Conservation (phyloP, 2,329 filamentous ascomycete species). For the Trichoderma arundinaceum region DNA sequence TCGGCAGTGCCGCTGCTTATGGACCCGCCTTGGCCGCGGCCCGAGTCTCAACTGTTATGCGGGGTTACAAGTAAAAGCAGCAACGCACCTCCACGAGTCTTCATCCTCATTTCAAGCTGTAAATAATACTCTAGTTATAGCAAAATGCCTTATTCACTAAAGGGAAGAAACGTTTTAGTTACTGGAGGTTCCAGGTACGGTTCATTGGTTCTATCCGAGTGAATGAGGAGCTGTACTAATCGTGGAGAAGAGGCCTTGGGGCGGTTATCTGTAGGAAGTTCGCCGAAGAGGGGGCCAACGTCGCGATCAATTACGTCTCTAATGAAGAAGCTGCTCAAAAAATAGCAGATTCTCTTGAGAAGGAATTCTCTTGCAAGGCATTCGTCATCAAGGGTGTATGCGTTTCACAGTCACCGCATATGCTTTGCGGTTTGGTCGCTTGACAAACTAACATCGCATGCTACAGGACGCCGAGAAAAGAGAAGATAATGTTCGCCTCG, state of each 20-base stretch:
- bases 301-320: slow-evolving; percentile 24
- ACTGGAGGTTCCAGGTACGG: slow-evolving; percentile 21
- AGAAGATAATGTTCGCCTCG: slow-evolving; percentile 23
- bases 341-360: slow-evolving; percentile 6
- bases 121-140: neutral
- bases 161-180: slow-evolving; percentile 25
- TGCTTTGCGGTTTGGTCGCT: neutral
- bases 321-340: slow-evolving; percentile 12
- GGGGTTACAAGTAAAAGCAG: too few relatives aligned
- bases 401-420: neutral
- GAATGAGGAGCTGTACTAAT: neutral
- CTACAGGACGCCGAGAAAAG: slow-evolving; percentile 19
- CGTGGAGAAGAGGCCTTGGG: slow-evolving; percentile 13
- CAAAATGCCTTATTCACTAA: slow-evolving; percentile 25
- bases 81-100: neutral
- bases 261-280: slow-evolving; percentile 25
- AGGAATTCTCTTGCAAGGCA: slow-evolving; percentile 6
- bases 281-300: slow-evolving; percentile 24
- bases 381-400: slow-evolving; percentile 18
- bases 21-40: neutral
- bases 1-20: neutral
- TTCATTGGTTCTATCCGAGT: too few relatives aligned
- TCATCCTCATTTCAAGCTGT: neutral
- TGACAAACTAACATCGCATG: neutral
- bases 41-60: too few relatives aligned